These are phyloP conservation scores for Arabidopsis thaliana DNA, from an alignment of 345 rosid species.

Conservation along the genomic window TAIR10.1 NC_003071.7:17447501-17448000, in stretches of 20 bases:
- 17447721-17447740: constrained; percentile 67
- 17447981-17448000: constrained; percentile 76
- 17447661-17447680: constrained; percentile 67
- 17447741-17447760: constrained; percentile 66
- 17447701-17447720: constrained; percentile 70
- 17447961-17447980: constrained; percentile 76
- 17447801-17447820: constrained; percentile 92
- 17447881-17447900: constrained; percentile 76
- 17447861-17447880: constrained; percentile 76
- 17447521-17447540: constrained; percentile 71
- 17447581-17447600: constrained; percentile 68
- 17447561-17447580: constrained; percentile 61
- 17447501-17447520: constrained; percentile 83
- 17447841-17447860: constrained; percentile 79
- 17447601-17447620: constrained; percentile 70
- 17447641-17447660: constrained; percentile 72
- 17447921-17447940: constrained; percentile 77
- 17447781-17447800: constrained; percentile 63
- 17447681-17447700: constrained; percentile 75
- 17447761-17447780: constrained; percentile 72
- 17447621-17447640: constrained; percentile 61
- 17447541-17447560: constrained; percentile 65
- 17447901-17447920: constrained; percentile 71
- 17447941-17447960: constrained; percentile 87
- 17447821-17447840: constrained; percentile 80